Evolutionary conservation across 192 early-diverging fungal genomes (phyloP).

Genomic region (Backusella australiensis): DNA sequence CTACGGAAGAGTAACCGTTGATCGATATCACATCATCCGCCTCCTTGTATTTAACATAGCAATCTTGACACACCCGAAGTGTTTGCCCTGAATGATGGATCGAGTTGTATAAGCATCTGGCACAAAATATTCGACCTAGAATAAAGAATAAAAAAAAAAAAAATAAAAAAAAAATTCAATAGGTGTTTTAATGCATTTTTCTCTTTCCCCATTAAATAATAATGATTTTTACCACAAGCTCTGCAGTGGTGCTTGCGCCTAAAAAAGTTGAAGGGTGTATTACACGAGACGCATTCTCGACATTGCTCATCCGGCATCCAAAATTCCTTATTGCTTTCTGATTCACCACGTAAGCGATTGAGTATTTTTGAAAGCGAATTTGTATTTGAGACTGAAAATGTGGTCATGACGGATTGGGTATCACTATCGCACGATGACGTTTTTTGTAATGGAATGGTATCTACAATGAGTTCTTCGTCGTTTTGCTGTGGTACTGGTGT

Average conservation of each 20-base stretch:
- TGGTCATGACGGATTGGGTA: slow-evolving; percentile 42
- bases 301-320: slow-evolving; percentile 86
- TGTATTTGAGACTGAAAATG: slow-evolving; percentile 41
- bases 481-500: not conserved
- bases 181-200: not conserved
- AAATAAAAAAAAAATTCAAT: not conserved
- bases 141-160: no score
- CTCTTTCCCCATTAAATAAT: not conserved
- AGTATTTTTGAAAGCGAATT: slow-evolving; percentile 54
- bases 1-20: slow-evolving; percentile 11
- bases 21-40: slow-evolving; percentile 36
- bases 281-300: slow-evolving; percentile 79
- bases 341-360: slow-evolving; percentile 49
- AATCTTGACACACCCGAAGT: slow-evolving; percentile 66
- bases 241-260: slow-evolving; percentile 79
- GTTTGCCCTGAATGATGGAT: slow-evolving; percentile 54
- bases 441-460: slow-evolving; percentile 14
- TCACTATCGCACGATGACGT: slow-evolving; percentile 43
- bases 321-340: slow-evolving; percentile 53
- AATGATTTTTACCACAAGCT: slow-evolving; percentile 60
- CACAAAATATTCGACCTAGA: slow-evolving; percentile 71
- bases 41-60: slow-evolving; percentile 50
- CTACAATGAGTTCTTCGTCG: not conserved
- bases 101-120: slow-evolving; percentile 62
- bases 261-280: slow-evolving; percentile 64